These are phyloP conservation scores for Emmonsia crescens DNA, from an alignment of 2,329 filamentous ascomycete genomes.

Conservation along the genomic window DNA sequence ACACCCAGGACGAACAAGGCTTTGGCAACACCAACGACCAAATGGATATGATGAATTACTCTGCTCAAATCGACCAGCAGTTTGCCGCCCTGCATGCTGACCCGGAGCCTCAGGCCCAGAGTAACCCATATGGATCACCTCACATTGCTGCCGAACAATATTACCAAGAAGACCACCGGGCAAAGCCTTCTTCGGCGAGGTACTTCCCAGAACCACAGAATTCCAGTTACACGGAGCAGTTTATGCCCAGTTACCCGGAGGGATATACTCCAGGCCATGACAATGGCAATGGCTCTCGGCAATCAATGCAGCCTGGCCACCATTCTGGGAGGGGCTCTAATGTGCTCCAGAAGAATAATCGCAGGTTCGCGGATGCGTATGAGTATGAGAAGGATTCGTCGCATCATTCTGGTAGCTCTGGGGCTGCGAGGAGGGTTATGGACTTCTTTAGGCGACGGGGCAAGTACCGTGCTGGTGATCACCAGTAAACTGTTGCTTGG, in stretches of 20 bases:
- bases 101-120: constrained; percentile 20
- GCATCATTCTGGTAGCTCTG: constrained; percentile 69
- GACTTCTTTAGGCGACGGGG: constrained; percentile 90
- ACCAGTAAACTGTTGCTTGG: background rate
- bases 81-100: constrained; percentile 29
- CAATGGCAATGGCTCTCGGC: constrained; percentile 28
- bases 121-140: background rate
- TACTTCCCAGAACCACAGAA: constrained; percentile 11
- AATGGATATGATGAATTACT: constrained; percentile 26
- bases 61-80: constrained; percentile 32
- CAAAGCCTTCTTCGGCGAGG: constrained; percentile 21
- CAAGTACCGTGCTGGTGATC: constrained; percentile 52
- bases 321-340: constrained; percentile 34
- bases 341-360: constrained; percentile 73
- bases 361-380: constrained; percentile 78
- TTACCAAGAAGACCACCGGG: constrained; percentile 22
- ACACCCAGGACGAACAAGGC: constrained; percentile 19
- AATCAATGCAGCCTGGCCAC: constrained; percentile 33
- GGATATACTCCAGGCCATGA: constrained; percentile 35
- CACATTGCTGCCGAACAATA: constrained; percentile 3
- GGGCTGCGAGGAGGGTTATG: constrained; percentile 87
- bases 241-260: constrained; percentile 36
- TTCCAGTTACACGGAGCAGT: constrained; percentile 23
- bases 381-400: constrained; percentile 53
- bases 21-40: background rate